Evolutionary conservation across 2,329 filamentous ascomycete species (phyloP), one percentile per base, ranked within the genome.

Genomic region (Graphiopsis chlorocephala): DNA sequence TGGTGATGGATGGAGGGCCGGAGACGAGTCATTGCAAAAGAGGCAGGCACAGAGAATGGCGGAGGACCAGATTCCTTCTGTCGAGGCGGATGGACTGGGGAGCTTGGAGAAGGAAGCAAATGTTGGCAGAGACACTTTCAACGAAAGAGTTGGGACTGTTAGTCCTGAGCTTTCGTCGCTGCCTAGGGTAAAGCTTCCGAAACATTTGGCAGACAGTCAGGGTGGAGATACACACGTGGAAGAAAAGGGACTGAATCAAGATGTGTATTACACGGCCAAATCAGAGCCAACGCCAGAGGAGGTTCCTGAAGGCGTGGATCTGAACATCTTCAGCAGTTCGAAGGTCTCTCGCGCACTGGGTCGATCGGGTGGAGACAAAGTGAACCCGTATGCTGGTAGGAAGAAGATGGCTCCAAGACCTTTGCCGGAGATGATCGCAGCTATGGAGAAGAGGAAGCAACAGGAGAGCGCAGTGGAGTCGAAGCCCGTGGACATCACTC

Each of bases 301-400:
- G n/a, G 65, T 83, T 17, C 81, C 86, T 4, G 84, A 86, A 61
- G 86, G 84, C 55, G 79, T 88, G 70, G 83, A 89, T 71, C 82
- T 83, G 5, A 83, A 86, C 68, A 75, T 90, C 0, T 90, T 90
- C 71, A 84, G 85, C 64, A 89, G 84, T 63, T 83, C 83, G 3
- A 81, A 80, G 63, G 83, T 88, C 23, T 84, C 86, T 29, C 82
- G 78, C 66, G 79, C 86, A 74, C 76, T 89, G 15, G 82, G 84
- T 31, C 61, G 67, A 20, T 62, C 61, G 6, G 66, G 59, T 14
- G 48, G 59, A 10, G 35, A 65, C 8, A 79, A 79, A 31, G 80
- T 82, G 67, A 75, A 75, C 63, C 74, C 73, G 6, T 76, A 72
- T 64, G 71, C 70, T 29, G 68, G 66, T 15, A 65, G 72, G 63